Percentiles rank a stretch among this genome's conserved stretches.
Evolutionary conservation across 139 green algal genomes (phyloP).

Genomic region (Picochlorum costavermella): DNA sequence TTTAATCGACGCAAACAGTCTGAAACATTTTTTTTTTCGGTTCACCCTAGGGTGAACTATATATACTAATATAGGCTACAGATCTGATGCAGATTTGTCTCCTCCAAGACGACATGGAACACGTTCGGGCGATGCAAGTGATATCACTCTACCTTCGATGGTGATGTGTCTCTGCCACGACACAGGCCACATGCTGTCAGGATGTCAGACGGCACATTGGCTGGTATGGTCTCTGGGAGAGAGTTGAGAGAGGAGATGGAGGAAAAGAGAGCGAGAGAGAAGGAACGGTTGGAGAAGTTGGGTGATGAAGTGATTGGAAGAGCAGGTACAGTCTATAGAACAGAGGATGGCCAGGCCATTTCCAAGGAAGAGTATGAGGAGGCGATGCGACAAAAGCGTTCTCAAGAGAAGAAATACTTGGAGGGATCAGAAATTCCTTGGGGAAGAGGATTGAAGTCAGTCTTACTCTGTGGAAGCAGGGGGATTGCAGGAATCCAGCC

Average conservation of each 20-base stretch:
- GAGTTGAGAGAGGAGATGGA: constrained; percentile 24
- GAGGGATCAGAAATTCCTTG: constrained; percentile 54
- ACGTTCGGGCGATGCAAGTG: no score
- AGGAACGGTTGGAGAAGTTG: constrained; percentile 12
- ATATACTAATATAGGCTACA: no score
- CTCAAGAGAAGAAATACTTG: constrained; percentile 26
- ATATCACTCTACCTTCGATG: no score
- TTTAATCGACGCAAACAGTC: no score
- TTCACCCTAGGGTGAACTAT: no score
- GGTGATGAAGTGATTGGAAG: constrained; percentile 28
- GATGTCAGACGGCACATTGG: constrained; percentile 54
- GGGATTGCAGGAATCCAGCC: constrained; percentile 36
- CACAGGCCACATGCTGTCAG: constrained; percentile 7
- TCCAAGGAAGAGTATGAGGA: constrained; percentile 44
- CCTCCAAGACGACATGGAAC: no score
- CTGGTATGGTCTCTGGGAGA: constrained; percentile 44
- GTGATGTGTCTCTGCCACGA: constrained; percentile 20
- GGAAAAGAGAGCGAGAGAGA: constrained; percentile 27
- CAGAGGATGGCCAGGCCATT: constrained; percentile 46
- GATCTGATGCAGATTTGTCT: no score
- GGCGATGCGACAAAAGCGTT: constrained; percentile 18
- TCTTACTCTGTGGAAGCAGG: constrained; percentile 4
- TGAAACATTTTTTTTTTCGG: no score
- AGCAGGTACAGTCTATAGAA: constrained; percentile 66
- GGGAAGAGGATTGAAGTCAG: constrained; percentile 63